These are phyloP conservation scores for Bromus sterilis DNA, from an alignment of 176 grass and related monocot genomes.

Conservation along the genomic window DNA sequence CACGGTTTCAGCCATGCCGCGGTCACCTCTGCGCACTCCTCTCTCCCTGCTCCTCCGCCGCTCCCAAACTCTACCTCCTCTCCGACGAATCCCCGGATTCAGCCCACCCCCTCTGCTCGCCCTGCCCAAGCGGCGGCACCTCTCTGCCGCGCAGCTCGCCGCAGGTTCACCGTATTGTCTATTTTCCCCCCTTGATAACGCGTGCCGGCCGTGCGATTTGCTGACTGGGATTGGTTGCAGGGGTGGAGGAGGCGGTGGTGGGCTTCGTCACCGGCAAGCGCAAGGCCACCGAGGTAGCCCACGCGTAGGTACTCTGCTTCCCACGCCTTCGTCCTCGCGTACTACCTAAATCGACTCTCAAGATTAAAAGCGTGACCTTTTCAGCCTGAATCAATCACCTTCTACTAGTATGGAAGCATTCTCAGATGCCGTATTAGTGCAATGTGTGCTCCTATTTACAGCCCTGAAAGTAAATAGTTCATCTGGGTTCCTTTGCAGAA, in stretches of 20 bases:
- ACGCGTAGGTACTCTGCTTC: constrained; percentile 65
- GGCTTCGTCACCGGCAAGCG: constrained; percentile 66
- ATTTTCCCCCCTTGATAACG: not conserved
- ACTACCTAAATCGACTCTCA: not conserved
- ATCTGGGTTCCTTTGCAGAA: not conserved
- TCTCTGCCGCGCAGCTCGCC: constrained; percentile 14
- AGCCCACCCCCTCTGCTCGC: not conserved
- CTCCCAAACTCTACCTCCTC: not conserved
- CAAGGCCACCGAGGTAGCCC: constrained; percentile 88
- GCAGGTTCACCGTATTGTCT: not conserved
- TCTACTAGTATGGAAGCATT: not conserved
- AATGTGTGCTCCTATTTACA: not conserved
- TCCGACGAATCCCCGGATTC: not conserved
- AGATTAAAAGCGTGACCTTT: not conserved
- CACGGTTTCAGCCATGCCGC: not conserved
- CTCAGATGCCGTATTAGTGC: not conserved
- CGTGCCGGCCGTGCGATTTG: not conserved
- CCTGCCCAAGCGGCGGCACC: constrained; percentile 10
- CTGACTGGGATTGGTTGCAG: constrained; percentile 14
- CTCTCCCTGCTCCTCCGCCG: not conserved
- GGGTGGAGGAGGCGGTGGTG: constrained; percentile 51
- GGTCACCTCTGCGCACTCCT: not conserved
- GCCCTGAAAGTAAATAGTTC: not conserved
- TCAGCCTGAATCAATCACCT: too few relatives aligned
- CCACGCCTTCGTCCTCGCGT: not conserved